Evolutionary conservation across 2,329 filamentous ascomycete species (phyloP).

Genomic region (Waltergamsia citrina): DNA sequence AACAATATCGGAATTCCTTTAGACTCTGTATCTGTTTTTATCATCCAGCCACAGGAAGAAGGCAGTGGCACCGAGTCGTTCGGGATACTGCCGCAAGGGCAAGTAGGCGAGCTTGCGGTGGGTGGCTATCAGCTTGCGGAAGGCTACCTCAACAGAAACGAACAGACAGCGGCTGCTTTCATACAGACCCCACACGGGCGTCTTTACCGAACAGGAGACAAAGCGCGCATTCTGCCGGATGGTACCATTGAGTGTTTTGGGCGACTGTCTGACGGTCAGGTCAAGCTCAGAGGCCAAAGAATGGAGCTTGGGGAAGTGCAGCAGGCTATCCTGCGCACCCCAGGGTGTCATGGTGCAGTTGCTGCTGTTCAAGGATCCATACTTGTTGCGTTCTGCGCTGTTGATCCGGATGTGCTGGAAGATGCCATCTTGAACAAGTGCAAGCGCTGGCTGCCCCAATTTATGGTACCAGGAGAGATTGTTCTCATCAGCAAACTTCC

Average conservation of each 20-base stretch:
- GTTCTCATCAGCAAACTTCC: constrained; percentile 57
- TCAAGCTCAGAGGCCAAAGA: constrained; percentile 78
- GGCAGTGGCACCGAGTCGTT: constrained; percentile 17
- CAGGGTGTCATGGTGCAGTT: constrained; percentile 54
- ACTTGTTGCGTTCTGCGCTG: constrained; percentile 66
- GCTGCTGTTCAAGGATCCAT: constrained; percentile 58
- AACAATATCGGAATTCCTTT: constrained; percentile 70
- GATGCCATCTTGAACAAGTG: constrained; percentile 48
- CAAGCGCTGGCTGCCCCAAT: constrained; percentile 65
- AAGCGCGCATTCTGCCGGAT: constrained; percentile 56
- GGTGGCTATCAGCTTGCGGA: constrained; percentile 72
- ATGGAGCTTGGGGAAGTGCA: constrained; percentile 75
- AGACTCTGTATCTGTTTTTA: constrained; percentile 70
- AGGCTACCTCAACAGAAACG: constrained; percentile 72
- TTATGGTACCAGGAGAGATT: constrained; percentile 75
- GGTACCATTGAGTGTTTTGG: constrained; percentile 78
- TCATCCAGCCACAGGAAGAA: constrained; percentile 42
- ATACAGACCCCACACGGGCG: constrained; percentile 57
- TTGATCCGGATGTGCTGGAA: constrained; percentile 26
- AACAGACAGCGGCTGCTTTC: constrained; percentile 66
- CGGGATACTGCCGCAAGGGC: constrained; percentile 51
- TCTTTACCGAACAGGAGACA: constrained; percentile 80
- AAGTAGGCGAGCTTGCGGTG: constrained; percentile 71
- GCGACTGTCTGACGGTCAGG: constrained; percentile 68
- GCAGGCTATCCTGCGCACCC: constrained; percentile 52